Conservation (phyloP, 1,139 yeast species). For the Lodderomyces orthopsilosis region DNA sequence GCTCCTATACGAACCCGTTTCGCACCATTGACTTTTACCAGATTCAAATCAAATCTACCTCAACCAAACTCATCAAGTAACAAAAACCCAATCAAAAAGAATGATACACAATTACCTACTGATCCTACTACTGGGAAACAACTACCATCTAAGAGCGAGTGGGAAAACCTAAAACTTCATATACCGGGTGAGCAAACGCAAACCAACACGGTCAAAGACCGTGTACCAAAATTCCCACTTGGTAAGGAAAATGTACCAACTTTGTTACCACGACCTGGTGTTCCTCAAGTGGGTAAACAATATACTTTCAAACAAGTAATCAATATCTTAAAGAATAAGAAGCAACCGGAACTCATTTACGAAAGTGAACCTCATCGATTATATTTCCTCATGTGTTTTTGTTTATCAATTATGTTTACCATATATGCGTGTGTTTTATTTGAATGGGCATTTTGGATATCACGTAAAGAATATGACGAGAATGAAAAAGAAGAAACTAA, state of each 20-base stretch:
- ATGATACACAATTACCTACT: slow-evolving; percentile 20
- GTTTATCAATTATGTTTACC: slow-evolving; percentile 65
- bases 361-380: slow-evolving; percentile 82
- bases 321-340: slow-evolving; percentile 53
- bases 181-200: slow-evolving; percentile 62
- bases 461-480: slow-evolving; percentile 55
- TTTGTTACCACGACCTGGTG: slow-evolving; percentile 68
- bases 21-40: not conserved
- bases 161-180: slow-evolving; percentile 47
- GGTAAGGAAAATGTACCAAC: slow-evolving; percentile 67
- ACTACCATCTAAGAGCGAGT: slow-evolving; percentile 39
- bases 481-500: slow-evolving; percentile 46
- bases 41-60: slow-evolving; percentile 24
- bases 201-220: slow-evolving; percentile 44
- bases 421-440: slow-evolving; percentile 62
- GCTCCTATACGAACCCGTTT: not conserved
- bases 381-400: slow-evolving; percentile 67
- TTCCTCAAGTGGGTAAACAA: slow-evolving; percentile 62
- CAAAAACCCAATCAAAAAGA: not conserved
- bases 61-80: slow-evolving; percentile 10
- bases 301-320: slow-evolving; percentile 63
- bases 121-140: slow-evolving; percentile 13
- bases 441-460: slow-evolving; percentile 58
- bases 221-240: slow-evolving; percentile 65
- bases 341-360: slow-evolving; percentile 70